These are phyloP conservation scores for Periconia digitata DNA, from an alignment of 2,329 filamentous ascomycete species.

Conservation along the genomic window DNA sequence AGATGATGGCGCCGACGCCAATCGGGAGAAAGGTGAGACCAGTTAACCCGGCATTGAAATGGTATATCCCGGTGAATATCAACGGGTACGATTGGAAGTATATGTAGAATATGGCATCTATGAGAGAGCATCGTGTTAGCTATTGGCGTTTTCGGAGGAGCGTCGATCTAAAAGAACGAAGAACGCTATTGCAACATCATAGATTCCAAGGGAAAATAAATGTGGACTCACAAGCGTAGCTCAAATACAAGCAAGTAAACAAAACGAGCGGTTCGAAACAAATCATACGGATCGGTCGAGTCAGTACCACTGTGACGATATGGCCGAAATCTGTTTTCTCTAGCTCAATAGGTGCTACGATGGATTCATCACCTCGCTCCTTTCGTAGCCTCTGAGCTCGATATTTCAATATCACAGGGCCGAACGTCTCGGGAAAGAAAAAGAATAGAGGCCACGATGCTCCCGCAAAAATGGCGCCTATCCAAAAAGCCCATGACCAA, in stretches of 20 bases:
- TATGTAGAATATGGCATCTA: slow-evolving; percentile 65
- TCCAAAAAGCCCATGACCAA: slow-evolving; percentile 73
- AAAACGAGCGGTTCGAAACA: slow-evolving; percentile 71
- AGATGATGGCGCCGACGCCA: slow-evolving; percentile 62
- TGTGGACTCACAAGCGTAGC: slow-evolving; percentile 54
- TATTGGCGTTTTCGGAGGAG: not conserved
- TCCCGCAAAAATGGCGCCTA: slow-evolving; percentile 69
- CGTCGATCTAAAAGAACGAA: not conserved
- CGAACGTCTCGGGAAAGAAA: slow-evolving; percentile 60
- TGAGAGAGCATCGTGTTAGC: not conserved
- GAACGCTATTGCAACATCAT: not conserved
- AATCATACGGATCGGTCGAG: slow-evolving; percentile 74
- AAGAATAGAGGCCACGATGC: slow-evolving; percentile 60
- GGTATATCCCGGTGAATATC: slow-evolving; percentile 67
- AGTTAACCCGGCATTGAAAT: slow-evolving; percentile 63
- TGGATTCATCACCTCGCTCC: slow-evolving; percentile 54
- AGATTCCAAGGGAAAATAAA: not conserved
- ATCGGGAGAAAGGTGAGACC: slow-evolving; percentile 72
- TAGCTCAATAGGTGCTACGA: slow-evolving; percentile 64
- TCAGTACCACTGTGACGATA: slow-evolving; percentile 69
- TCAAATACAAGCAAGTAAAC: slow-evolving; percentile 69
- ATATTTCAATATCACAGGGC: slow-evolving; percentile 46
- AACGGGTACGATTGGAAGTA: slow-evolving; percentile 73
- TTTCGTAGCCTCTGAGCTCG: slow-evolving; percentile 62
- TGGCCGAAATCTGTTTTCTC: slow-evolving; percentile 61